Conservation (phyloP, 345 rosid genomes). For the Rubroshorea leprosula region DNA sequence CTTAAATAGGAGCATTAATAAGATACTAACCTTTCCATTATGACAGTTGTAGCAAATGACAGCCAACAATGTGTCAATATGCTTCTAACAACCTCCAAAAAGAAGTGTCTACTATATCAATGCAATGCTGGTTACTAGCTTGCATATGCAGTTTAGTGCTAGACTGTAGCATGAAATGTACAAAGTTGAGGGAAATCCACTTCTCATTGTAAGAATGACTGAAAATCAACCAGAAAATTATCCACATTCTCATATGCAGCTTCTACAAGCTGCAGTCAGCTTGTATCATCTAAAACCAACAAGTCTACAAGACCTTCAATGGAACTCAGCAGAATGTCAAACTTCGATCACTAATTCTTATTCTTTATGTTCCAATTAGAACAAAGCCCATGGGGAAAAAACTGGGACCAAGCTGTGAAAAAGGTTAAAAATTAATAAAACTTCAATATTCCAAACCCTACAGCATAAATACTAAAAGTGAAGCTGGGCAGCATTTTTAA, state of each 20-base stretch:
- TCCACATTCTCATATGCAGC: slow-evolving; percentile 82
- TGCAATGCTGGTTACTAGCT: slow-evolving; percentile 30
- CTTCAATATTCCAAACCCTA: no score
- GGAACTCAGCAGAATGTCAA: slow-evolving; percentile 8
- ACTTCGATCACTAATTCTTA: slow-evolving; percentile 12
- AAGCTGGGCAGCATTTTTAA: no score
- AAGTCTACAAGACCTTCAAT: slow-evolving; percentile 16
- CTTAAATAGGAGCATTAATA: slow-evolving; percentile 7
- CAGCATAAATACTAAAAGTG: no score
- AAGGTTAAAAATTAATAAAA: slow-evolving; percentile 7
- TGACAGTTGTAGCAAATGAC: slow-evolving; percentile 28
- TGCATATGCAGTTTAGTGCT: slow-evolving; percentile 40
- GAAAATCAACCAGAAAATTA: slow-evolving; percentile 37
- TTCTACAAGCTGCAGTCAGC: slow-evolving; percentile 68
- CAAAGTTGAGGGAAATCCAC: slow-evolving; percentile 32
- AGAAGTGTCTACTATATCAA: slow-evolving; percentile 45
- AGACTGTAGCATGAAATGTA: slow-evolving; percentile 63
- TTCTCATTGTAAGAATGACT: slow-evolving; percentile 49
- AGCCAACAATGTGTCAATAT: slow-evolving; percentile 48
- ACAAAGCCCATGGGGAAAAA: slow-evolving; percentile 21
- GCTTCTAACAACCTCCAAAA: slow-evolving; percentile 49
- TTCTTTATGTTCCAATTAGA: slow-evolving; percentile 15
- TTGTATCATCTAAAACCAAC: slow-evolving; percentile 41
- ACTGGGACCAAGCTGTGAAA: slow-evolving; percentile 25
- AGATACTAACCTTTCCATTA: slow-evolving; percentile 73